Evolutionary conservation across 257 asterid species (phyloP).

Genomic region (Solanum paucissectum): DNA sequence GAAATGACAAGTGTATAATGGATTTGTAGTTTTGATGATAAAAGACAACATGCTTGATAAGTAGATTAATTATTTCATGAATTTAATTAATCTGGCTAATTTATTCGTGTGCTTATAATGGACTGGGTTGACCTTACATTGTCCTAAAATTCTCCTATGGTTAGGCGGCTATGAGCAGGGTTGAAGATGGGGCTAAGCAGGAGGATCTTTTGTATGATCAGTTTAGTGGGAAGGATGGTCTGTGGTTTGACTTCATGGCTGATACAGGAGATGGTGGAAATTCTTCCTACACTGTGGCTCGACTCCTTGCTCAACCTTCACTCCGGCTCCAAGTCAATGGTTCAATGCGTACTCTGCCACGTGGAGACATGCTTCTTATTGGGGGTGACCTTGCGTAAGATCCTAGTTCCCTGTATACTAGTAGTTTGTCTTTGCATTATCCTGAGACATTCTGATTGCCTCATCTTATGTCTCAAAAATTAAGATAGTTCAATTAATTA

Average conservation of each 20-base stretch:
- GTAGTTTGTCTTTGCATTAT: background rate
- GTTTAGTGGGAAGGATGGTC: conserved; percentile 66
- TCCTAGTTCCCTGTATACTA: background rate
- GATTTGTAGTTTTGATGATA: background rate
- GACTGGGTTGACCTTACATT: background rate
- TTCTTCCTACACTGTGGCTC: conserved; percentile 82
- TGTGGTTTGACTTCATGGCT: conserved; percentile 99
- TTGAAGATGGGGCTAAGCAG: conserved; percentile 68
- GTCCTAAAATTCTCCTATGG: background rate
- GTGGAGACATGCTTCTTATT: conserved; percentile 80
- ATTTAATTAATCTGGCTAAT: background rate
- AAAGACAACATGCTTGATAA: background rate
- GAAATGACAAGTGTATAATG: background rate
- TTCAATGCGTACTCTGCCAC: conserved; percentile 50
- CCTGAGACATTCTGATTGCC: background rate
- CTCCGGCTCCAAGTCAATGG: conserved; percentile 42
- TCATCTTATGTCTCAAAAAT: background rate
- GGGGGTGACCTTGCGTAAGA: conserved; percentile 99
- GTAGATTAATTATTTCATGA: background rate
- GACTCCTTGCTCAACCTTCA: conserved; percentile 91
- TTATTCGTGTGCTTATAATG: background rate
- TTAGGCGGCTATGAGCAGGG: conserved; percentile 96
- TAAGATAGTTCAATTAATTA: background rate
- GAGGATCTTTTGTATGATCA: conserved; percentile 87
- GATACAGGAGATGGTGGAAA: conserved; percentile 99